These are phyloP conservation scores for Elasticomyces elasticus DNA, from an alignment of 495 filamentous ascomycete species.

Conservation along the genomic window DNA sequence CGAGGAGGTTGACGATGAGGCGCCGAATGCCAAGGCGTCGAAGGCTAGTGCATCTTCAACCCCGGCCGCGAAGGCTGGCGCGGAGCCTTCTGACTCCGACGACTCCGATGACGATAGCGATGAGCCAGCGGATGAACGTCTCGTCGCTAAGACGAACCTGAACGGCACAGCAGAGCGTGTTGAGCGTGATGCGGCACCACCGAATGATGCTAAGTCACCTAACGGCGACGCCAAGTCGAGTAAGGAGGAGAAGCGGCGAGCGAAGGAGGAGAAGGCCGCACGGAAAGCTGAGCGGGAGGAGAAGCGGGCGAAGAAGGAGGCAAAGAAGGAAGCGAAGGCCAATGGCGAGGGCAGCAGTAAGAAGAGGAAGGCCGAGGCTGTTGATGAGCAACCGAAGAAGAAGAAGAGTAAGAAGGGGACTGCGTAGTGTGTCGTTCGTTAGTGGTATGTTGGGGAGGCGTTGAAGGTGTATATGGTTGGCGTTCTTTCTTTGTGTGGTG, in stretches of 20 bases:
- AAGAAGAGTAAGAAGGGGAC: conserved; percentile 40
- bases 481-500: not conserved
- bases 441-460: not conserved
- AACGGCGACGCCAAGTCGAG: conserved; percentile 13
- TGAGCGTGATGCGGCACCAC: conserved; percentile 35
- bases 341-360: conserved; percentile 42
- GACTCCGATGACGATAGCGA: conserved; percentile 24
- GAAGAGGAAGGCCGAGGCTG: conserved; percentile 45
- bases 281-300: conserved; percentile 37
- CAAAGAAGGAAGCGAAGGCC: conserved; percentile 70
- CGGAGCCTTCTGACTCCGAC: conserved; percentile 21
- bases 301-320: conserved; percentile 58
- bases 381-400: conserved; percentile 36
- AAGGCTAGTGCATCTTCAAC: conserved; percentile 13
- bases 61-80: conserved; percentile 15
- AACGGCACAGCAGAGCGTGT: conserved; percentile 34
- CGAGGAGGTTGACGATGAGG: conserved; percentile 41
- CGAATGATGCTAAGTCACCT: conserved; percentile 35
- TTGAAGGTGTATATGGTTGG: not conserved
- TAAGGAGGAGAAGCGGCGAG: conserved; percentile 28
- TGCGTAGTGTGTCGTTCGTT: not conserved
- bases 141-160: conserved; percentile 31
- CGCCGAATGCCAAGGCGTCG: conserved; percentile 18
- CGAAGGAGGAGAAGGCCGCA: conserved; percentile 38
- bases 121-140: conserved; percentile 28